Conservation (phyloP, 768 basidiomycete species). For the Clitopilus hobsonii region DNA sequence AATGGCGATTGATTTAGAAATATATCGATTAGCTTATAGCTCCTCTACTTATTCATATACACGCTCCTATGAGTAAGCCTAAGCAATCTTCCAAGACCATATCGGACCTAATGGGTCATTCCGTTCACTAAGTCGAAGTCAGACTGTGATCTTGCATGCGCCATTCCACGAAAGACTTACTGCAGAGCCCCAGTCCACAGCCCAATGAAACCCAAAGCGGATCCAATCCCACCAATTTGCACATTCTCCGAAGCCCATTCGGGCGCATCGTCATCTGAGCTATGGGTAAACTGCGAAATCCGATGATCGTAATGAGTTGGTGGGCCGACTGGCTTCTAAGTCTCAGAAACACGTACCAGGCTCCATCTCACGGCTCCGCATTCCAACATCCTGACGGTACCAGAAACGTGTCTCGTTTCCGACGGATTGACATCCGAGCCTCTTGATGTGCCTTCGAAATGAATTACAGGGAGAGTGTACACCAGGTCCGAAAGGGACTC, state of each 20-base stretch:
- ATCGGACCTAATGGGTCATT: conserved; percentile 37
- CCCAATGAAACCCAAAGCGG: conserved; percentile 33
- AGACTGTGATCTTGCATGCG: too few relatives aligned
- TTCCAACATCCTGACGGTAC: conserved; percentile 42
- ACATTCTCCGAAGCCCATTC: conserved; percentile 56
- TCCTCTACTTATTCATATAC: too few relatives aligned
- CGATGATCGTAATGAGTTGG: too few relatives aligned
- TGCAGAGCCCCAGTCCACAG: conserved; percentile 51
- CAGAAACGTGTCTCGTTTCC: conserved; percentile 29
- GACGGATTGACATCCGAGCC: conserved; percentile 30
- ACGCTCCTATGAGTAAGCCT: too few relatives aligned
- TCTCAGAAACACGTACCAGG: conserved; percentile 28
- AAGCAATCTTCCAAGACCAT: conserved; percentile 18
- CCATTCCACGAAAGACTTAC: conserved; percentile 19
- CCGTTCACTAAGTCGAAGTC: not conserved
- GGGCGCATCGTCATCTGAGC: conserved; percentile 23
- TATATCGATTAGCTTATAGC: too few relatives aligned
- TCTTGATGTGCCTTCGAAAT: conserved; percentile 39
- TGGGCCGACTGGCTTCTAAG: too few relatives aligned
- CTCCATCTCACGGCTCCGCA: conserved; percentile 50
- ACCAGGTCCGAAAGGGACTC: conserved; percentile 16
- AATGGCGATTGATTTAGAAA: too few relatives aligned
- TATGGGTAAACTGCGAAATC: conserved; percentile 23
- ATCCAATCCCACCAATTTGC: conserved; percentile 51
- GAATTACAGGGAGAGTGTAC: conserved; percentile 44